Evolutionary conservation across 352 stramenopile genomes (phyloP).

Genomic region (Pythium phragmitis): DNA sequence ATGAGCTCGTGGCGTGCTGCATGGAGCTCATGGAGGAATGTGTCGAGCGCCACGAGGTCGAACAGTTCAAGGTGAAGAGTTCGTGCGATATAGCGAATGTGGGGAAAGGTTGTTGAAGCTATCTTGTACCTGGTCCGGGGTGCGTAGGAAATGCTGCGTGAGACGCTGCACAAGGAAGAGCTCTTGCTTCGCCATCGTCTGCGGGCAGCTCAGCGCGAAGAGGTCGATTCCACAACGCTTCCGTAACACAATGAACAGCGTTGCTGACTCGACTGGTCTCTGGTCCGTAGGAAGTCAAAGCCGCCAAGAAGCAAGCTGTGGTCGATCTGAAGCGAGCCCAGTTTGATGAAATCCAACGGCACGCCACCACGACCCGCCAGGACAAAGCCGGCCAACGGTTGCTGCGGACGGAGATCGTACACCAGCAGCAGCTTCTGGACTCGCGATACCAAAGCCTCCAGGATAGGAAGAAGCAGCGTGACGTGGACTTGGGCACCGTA

Average conservation of each 20-base stretch:
- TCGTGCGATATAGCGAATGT: too few relatives aligned
- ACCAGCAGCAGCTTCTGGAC: constrained; percentile 22
- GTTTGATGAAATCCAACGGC: constrained; percentile 23
- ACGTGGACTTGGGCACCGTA: constrained; percentile 20
- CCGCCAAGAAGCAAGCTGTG: constrained; percentile 10
- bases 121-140: neutral
- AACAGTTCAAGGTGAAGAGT: constrained; percentile 20
- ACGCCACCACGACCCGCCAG: neutral
- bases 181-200: constrained; percentile 18
- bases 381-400: constrained; percentile 5
- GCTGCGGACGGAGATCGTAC: constrained; percentile 13
- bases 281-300: constrained; percentile 13
- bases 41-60: constrained; percentile 14
- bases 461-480: constrained; percentile 19
- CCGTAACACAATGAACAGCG: neutral
- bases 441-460: constrained; percentile 7
- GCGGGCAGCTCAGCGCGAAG: constrained; percentile 19
- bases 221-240: constrained; percentile 3
- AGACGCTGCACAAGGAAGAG: constrained; percentile 21
- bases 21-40: constrained; percentile 18
- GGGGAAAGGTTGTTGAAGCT: neutral
- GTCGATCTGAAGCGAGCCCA: constrained; percentile 19
- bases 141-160: constrained; percentile 16
- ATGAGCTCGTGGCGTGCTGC: constrained; percentile 21
- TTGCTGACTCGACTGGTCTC: neutral